Conservation (phyloP, 495 filamentous ascomycete genomes). For the Ascodesmis nigricans region DNA sequence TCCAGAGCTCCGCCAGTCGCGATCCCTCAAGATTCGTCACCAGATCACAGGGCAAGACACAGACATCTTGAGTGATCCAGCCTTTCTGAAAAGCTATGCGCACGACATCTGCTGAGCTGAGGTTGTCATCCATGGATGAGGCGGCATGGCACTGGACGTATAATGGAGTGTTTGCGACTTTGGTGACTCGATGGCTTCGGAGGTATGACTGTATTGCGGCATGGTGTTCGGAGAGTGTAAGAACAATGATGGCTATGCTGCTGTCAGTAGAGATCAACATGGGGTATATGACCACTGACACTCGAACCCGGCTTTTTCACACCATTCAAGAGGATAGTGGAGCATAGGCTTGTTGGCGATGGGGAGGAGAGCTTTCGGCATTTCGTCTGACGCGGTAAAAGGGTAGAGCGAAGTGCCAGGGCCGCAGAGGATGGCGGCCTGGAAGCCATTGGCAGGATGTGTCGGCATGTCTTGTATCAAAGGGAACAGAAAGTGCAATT, state of each 20-base stretch:
- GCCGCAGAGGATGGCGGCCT: constrained; percentile 81
- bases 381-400: constrained; percentile 68
- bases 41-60: constrained; percentile 82
- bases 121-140: constrained; percentile 19
- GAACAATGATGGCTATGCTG: constrained; percentile 18
- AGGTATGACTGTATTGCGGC: constrained; percentile 19
- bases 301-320: constrained; percentile 24
- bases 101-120: constrained; percentile 73
- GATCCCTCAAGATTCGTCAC: constrained; percentile 75
- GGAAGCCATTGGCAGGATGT: constrained; percentile 51
- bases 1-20: constrained; percentile 70
- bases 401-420: constrained; percentile 78
- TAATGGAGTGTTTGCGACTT: constrained; percentile 19
- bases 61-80: constrained; percentile 57
- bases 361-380: constrained; percentile 73
- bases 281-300: constrained; percentile 10
- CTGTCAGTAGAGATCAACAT: no score
- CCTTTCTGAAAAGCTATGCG: constrained; percentile 29
- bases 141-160: constrained; percentile 17
- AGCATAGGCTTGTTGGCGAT: constrained; percentile 93
- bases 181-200: constrained; percentile 18
- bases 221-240: constrained; percentile 19
- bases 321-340: constrained; percentile 83
- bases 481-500: no score
- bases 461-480: constrained; percentile 16